Percentiles rank a stretch among this genome's conserved stretches.
These are phyloP conservation scores for Colletotrichum aenigma DNA, from an alignment of 2,329 filamentous ascomycete species.

Conservation along the genomic window DNA sequence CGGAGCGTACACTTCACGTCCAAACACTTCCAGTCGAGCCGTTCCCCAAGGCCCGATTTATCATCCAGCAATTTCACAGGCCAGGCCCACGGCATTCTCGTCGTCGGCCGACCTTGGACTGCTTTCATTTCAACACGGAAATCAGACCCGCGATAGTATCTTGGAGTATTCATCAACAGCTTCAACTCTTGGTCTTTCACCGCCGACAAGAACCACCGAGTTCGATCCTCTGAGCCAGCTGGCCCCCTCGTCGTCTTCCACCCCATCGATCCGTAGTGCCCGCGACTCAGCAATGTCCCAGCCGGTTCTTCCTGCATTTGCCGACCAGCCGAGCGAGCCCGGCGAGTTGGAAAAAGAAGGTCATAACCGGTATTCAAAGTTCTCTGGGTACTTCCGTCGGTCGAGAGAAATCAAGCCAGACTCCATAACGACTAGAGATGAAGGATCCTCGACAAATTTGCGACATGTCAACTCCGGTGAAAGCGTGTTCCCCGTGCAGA, in stretches of 20 bases:
- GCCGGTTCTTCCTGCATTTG: background rate
- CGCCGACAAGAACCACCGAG: background rate
- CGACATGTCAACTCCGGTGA: background rate
- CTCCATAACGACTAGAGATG: background rate
- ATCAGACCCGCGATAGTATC: background rate
- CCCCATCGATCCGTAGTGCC: background rate
- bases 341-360: background rate
- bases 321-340: background rate
- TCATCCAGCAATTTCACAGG: background rate
- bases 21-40: background rate
- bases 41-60: background rate
- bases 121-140: background rate
- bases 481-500: background rate
- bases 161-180: background rate
- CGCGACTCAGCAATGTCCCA: background rate
- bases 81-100: background rate
- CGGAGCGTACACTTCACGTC: background rate
- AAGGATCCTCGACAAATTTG: background rate
- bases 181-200: background rate
- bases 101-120: background rate
- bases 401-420: background rate
- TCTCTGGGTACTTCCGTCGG: background rate
- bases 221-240: background rate
- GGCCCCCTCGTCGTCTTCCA: background rate
- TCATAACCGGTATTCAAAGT: background rate